phyloP scores from a whole-genome alignment of 441 rosid species.

The Euphorbia celastroides region DNA sequence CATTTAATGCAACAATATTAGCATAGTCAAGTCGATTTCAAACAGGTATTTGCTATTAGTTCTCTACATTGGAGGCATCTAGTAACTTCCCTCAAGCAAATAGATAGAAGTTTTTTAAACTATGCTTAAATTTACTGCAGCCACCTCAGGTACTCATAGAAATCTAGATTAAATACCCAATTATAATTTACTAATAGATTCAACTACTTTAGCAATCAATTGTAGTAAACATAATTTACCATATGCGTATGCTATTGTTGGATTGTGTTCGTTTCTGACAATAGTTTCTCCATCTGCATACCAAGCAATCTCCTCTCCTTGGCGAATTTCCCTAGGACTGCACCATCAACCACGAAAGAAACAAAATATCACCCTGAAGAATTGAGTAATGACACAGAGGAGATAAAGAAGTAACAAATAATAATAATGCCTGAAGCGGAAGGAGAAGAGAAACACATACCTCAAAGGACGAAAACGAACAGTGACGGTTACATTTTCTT shows the following conservation, averaged over 20 bases:
- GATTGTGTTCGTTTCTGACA: slow-evolving; percentile 79
- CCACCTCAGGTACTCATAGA: neutral
- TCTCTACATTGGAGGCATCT: neutral
- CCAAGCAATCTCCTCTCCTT: slow-evolving; percentile 99
- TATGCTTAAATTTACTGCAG: neutral
- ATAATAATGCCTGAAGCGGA: neutral
- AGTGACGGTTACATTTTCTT: slow-evolving; percentile 93
- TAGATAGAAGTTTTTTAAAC: neutral
- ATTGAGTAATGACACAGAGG: neutral
- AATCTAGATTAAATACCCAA: slow-evolving; percentile 6
- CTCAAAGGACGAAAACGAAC: slow-evolving; percentile 98
- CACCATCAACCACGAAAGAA: slow-evolving; percentile 21
- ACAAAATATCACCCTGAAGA: slow-evolving; percentile 7
- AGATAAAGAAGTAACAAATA: neutral
- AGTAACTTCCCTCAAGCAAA: neutral
- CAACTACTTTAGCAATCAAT: slow-evolving; percentile 4
- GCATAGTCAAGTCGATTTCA: neutral
- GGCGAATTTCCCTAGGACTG: slow-evolving; percentile 99
- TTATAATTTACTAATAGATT: neutral
- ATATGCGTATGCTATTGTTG: slow-evolving; percentile 85
- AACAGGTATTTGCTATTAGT: neutral
- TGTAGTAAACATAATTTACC: slow-evolving; percentile 42
- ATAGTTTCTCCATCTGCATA: slow-evolving; percentile 98
- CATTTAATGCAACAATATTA: neutral
- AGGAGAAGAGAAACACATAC: slow-evolving; percentile 30